Base-by-base conservation (phyloP, 2,329 filamentous ascomycete species). In the Herpotrichia juniperi region DNA sequence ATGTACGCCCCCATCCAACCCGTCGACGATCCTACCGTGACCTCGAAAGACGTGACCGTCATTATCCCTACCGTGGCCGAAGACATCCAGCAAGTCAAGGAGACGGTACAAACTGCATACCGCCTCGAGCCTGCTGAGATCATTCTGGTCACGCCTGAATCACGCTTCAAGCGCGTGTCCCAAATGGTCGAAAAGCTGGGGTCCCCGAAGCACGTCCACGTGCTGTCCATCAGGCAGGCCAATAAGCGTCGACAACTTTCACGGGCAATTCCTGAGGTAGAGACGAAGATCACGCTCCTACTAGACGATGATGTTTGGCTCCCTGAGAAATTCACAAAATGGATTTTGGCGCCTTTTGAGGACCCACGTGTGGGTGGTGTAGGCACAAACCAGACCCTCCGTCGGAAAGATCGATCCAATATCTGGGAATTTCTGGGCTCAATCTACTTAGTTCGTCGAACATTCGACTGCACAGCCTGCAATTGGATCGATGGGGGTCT, bases 201-300 rank as follows among this genome's bases (percentile, higher is more conserved):
- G 53, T 63, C 54, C 47, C 70, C 83, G 58, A 81, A 84, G 51
- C 86, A 84, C 58, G 86, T 96, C 60, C 83, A 86, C 50, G 87
- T 96, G 37, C 81, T 93, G 59, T 87, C 84, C 58, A 90, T 92
- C 25, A 81, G 84, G 54, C 93, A 96, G 69, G 92, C 93, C 62
- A 97, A 97, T 79, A 97, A 97, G 80, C 89, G 93, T 49, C 86
- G 93, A 17, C 93, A 97, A 74, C 92, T 97, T 70, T 96, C 91
- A 73, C 85, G 91, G 69, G 93, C 92, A 3, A 90, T 97, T 42
- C 92, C 93, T 17, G 84, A 91, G 61, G 91, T 97, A 51, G 82
- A 80, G 61, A 97, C 93, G 0, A 78, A 83, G 46, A 92, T 97
- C 69, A 96, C 91, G 31, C 84, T 97, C 64, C 91, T 97, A 79